Evolutionary conservation across 164 flowering plant genomes (phyloP), one percentile per base, ranked within the genome.

Genomic region (Macadamia tetraphylla): DNA sequence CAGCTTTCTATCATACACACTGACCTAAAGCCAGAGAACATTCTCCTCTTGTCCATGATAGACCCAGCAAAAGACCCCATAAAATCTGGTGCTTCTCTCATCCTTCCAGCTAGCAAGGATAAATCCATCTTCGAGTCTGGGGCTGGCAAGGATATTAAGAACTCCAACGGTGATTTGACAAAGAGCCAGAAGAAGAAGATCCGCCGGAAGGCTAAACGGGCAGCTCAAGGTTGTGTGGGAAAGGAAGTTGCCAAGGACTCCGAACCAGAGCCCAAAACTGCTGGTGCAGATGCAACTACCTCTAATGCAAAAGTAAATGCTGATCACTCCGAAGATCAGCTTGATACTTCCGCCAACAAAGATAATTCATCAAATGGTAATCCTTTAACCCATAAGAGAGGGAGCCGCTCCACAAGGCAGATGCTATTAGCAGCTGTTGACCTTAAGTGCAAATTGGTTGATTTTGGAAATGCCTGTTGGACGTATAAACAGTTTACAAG

Each of bases 391-490:
- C 40, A 35, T 67, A 80, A 81, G 77, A 84, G 89, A 73, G 88
- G 87, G 14, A 90, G 90, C 68, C 80, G 81, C 0, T 75, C 89
- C 7, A 74, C 83, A 52, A 85, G 90, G 78, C 80, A 86, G 78
- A 90, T 84, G 73, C 82, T 92, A 29, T 70, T 90, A 77, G 81
- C 75, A 29, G 83, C 85, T 9, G 80, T 84, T 64, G 90, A 92
- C 35, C 77, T 84, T 1, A 86, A 81, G 58, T 92, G 98, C 74
- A 92, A 92, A 77, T 78, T 92, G 78, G 96, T 92, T 74, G 98
- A 92, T 74, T 90, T 92, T 80, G 98, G 98, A 52, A 92, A 90
- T 85, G 95, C 98, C 29, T 92, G 98, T 76, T 90, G 98, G 93
- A 87, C 94, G 1, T 84, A 90, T 66, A 90, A 90, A 71, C 94